Base-by-base conservation (phyloP, 495 filamentous ascomycete genomes). In the Aspergillus indologenus region DNA sequence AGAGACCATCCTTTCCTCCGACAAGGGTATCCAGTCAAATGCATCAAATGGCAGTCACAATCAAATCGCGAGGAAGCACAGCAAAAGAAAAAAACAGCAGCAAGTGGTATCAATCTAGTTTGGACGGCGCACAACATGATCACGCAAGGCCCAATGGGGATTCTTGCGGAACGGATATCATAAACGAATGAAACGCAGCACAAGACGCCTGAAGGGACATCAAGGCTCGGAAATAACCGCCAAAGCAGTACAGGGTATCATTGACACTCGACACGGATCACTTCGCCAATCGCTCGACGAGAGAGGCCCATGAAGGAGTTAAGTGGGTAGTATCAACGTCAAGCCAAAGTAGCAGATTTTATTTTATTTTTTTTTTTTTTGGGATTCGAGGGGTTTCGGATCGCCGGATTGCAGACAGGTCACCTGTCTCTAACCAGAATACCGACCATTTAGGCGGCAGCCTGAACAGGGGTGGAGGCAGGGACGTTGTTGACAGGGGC, bases 41-140 rank as follows among this genome's bases (percentile, higher is more conserved):
- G 62, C 60, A 65, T 59, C 56, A 65, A 63, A 62, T 45, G 57
- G 61, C 48, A 50, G 58, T 55, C 60, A 65, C 55, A 69, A 67
- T 56, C 53, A 63, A 68, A 64, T 65, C 63, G 61, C 61, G 65
- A 58, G 51, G 65, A 46, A 62, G 61, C 65, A 61, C 53, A 60
- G 61, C 70, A 68, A 64, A 57, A 66, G 64, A 68, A 64, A 57
- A 66, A 65, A 71, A 69, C 53, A 68, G 63, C 64, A 29, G 23
- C 69, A 66, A 70, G 70, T 80, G 76, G 75, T 80, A 81, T 81
- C 78, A 80, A 78, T 81, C 78, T 80, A 80, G 73, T 69, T 62
- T 62, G 59, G 66, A 69, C 67, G 70, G 70, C 66, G 67, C 66
- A 71, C 67, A 70, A 66, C 73, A 70, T 72, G 71, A 70, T 63